Evolutionary conservation across 345 rosid species (phyloP).

Genomic region (Ricinus communis): DNA sequence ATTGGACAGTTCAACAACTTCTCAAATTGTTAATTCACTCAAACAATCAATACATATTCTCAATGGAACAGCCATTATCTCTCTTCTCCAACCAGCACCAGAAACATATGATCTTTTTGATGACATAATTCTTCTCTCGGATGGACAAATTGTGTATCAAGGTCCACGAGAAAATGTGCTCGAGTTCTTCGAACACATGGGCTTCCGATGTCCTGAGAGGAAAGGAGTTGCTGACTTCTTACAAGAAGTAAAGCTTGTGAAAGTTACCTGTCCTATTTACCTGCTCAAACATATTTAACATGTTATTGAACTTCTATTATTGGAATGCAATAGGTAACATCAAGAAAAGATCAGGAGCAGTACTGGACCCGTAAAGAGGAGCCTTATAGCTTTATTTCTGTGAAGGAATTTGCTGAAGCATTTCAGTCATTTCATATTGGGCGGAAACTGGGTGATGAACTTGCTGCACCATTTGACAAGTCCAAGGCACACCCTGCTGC

Average conservation of each 20-base stretch:
- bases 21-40: conserved; percentile 61
- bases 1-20: conserved; percentile 71
- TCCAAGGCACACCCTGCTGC: conserved; percentile 68
- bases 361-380: conserved; percentile 57
- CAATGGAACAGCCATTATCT: conserved; percentile 65
- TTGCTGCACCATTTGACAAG: conserved; percentile 66
- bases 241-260: conserved; percentile 50
- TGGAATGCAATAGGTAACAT: conserved; percentile 40
- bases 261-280: background rate
- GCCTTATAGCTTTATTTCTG: conserved; percentile 57
- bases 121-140: conserved; percentile 70
- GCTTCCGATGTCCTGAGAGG: conserved; percentile 69
- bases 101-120: conserved; percentile 71
- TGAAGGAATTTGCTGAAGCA: conserved; percentile 53
- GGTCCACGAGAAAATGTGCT: conserved; percentile 62
- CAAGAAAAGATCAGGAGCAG: conserved; percentile 71
- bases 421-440: conserved; percentile 68
- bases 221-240: conserved; percentile 78
- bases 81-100: conserved; percentile 80
- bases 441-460: conserved; percentile 53
- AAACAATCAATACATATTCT: conserved; percentile 54
- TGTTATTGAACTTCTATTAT: background rate
- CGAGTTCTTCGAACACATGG: conserved; percentile 57
- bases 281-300: background rate
- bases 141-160: conserved; percentile 70